These are phyloP conservation scores for Lepidium africanum DNA, from an alignment of 345 rosid genomes.

Conservation along the genomic window DNA sequence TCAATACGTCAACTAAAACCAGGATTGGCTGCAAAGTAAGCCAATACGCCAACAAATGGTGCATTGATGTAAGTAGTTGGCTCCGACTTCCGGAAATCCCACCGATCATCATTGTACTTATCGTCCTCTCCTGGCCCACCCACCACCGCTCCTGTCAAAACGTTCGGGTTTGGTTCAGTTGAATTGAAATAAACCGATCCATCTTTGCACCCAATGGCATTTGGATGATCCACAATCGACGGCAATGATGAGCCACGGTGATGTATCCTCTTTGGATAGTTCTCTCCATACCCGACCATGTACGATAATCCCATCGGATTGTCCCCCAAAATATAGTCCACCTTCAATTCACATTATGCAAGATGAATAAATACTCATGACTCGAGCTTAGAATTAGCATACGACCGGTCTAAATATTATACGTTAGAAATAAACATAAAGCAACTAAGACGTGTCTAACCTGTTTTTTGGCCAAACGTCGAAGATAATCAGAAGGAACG, in stretches of 20 bases:
- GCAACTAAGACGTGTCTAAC: conserved; percentile 14
- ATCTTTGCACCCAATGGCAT: conserved; percentile 56
- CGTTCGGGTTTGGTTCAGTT: conserved; percentile 61
- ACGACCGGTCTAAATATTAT: not conserved
- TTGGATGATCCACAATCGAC: conserved; percentile 56
- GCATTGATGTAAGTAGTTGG: conserved; percentile 96
- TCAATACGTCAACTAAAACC: conserved; percentile 2
- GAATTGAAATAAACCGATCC: conserved; percentile 71
- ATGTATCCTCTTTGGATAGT: conserved; percentile 73
- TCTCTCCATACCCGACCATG: conserved; percentile 84
- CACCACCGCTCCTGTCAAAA: conserved; percentile 70
- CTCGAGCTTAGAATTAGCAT: not conserved
- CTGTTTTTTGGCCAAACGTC: conserved; percentile 72
- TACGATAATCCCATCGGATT: conserved; percentile 79
- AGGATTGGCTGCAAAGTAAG: conserved; percentile 84
- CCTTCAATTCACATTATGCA: conserved; percentile 18
- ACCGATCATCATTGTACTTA: conserved; percentile 52
- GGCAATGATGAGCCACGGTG: conserved; percentile 90
- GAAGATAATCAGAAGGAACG: conserved; percentile 50
- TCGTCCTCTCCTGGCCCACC: conserved; percentile 90
- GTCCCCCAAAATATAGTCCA: conserved; percentile 86
- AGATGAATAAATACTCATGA: not conserved
- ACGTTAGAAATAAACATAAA: too few relatives aligned
- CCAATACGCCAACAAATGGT: conserved; percentile 90
- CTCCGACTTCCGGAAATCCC: conserved; percentile 72